phyloP scores from a whole-genome alignment of 768 basidiomycete genomes.

The Hypsizygus marmoreus region DNA sequence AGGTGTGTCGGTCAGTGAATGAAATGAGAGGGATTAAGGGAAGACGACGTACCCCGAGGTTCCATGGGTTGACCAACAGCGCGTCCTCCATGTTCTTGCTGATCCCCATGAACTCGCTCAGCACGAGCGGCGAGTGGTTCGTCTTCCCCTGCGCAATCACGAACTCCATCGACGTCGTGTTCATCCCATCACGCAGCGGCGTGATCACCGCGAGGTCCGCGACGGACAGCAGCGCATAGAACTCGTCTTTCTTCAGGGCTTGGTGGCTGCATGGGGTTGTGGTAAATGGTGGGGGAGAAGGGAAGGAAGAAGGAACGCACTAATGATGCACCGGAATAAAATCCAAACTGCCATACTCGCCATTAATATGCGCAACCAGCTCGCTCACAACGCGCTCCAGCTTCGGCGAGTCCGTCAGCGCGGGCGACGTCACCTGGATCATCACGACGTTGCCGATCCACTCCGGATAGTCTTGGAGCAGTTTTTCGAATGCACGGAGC shows the following conservation, averaged over 20 bases:
- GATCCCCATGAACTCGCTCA: constrained; percentile 99
- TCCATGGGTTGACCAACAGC: constrained; percentile 94
- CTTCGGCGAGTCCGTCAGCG: constrained; percentile 89
- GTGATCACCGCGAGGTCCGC: constrained; percentile 96
- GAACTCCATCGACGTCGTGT: constrained; percentile 98
- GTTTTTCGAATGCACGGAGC: constrained; percentile 94
- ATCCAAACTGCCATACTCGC: constrained; percentile 90
- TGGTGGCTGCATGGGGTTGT: constrained; percentile 77
- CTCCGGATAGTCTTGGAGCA: constrained; percentile 90
- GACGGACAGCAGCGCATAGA: constrained; percentile 90
- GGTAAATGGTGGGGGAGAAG: neutral
- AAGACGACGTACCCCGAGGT: constrained; percentile 69
- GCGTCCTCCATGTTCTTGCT: constrained; percentile 90
- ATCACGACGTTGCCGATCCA: constrained; percentile 91
- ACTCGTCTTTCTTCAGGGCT: constrained; percentile 95
- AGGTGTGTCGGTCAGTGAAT: neutral
- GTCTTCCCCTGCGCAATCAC: constrained; percentile 90
- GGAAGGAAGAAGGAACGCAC: constrained; percentile 49
- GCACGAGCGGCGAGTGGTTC: constrained; percentile 81
- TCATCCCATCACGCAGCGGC: constrained; percentile 96
- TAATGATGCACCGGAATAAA: constrained; percentile 98
- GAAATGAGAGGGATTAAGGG: neutral
- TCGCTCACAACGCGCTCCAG: constrained; percentile 93
- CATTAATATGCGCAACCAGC: constrained; percentile 93
- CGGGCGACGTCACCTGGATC: constrained; percentile 93